These are phyloP conservation scores for Populus ilicifolia DNA, from an alignment of 345 rosid species.

Conservation along the genomic window DNA sequence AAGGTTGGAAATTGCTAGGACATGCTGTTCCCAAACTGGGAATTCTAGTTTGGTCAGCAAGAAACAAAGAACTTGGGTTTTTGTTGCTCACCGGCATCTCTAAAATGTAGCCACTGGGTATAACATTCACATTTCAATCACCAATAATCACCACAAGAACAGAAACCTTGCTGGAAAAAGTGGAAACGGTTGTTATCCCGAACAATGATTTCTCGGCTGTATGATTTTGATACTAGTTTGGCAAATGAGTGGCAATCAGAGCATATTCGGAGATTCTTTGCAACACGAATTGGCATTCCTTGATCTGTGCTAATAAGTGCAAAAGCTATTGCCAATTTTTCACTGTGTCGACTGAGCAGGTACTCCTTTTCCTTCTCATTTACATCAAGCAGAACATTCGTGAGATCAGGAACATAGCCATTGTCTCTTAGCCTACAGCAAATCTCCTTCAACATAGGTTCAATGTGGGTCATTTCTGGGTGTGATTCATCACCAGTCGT, in stretches of 20 bases:
- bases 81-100: not conserved
- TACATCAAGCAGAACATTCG: constrained; percentile 50
- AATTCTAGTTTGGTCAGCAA: not conserved
- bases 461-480: constrained; percentile 41
- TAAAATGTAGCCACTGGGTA: not conserved
- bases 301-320: constrained; percentile 46
- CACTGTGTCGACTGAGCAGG: constrained; percentile 52
- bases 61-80: not conserved
- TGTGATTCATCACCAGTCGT: constrained; percentile 56
- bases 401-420: constrained; percentile 53
- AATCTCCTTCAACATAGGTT: constrained; percentile 48
- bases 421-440: constrained; percentile 32
- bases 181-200: constrained; percentile 62
- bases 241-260: constrained; percentile 61
- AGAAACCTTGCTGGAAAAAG: constrained; percentile 41
- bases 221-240: constrained; percentile 39
- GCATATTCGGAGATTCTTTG: constrained; percentile 58
- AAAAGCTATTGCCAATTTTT: constrained; percentile 60
- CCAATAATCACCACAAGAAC: constrained; percentile 61
- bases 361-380: constrained; percentile 51
- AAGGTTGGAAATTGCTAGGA: constrained; percentile 2
- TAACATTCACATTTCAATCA: not conserved
- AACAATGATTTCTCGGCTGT: constrained; percentile 44
- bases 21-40: not conserved
- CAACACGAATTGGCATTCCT: constrained; percentile 39